Conservation (phyloP, 2,329 filamentous ascomycete genomes). For the Ophiostoma sp. region DNA sequence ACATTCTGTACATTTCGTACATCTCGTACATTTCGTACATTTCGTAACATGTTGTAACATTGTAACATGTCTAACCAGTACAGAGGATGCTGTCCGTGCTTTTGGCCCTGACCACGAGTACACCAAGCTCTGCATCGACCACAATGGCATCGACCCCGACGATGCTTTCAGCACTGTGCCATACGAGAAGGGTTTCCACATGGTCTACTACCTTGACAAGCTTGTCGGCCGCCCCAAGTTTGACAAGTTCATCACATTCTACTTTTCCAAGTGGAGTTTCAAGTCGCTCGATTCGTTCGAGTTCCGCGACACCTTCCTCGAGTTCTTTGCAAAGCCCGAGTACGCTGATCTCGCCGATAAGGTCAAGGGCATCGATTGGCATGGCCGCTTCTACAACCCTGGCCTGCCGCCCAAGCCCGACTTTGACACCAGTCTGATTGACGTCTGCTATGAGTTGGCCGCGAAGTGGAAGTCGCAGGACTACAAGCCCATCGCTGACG, state of each 20-base stretch:
- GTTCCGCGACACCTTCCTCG: constrained; percentile 81
- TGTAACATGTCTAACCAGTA: constrained; percentile 27
- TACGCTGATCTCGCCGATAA: constrained; percentile 61
- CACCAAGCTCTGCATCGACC: constrained; percentile 81
- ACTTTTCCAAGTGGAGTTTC: constrained; percentile 78
- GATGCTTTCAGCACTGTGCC: constrained; percentile 90
- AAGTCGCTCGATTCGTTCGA: constrained; percentile 91
- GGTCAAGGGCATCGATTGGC: constrained; percentile 76
- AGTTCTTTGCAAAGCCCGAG: constrained; percentile 67
- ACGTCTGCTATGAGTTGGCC: constrained; percentile 76
- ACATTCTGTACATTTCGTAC: neutral
- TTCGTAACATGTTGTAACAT: neutral
- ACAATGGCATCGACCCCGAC: constrained; percentile 88
- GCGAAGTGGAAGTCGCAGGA: constrained; percentile 63
- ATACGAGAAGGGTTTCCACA: constrained; percentile 95
- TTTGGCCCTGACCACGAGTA: constrained; percentile 84
- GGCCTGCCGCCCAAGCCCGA: constrained; percentile 85
- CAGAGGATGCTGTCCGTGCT: constrained; percentile 67
- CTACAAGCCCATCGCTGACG: constrained; percentile 59
- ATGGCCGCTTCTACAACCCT: constrained; percentile 79
- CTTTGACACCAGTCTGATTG: constrained; percentile 83
- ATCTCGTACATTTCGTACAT: neutral
- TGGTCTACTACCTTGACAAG: constrained; percentile 84
- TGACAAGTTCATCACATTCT: constrained; percentile 92
- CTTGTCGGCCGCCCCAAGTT: constrained; percentile 80